phyloP scores from a whole-genome alignment of 2,329 filamentous ascomycete species.

The Ophiostoma australiae region DNA sequence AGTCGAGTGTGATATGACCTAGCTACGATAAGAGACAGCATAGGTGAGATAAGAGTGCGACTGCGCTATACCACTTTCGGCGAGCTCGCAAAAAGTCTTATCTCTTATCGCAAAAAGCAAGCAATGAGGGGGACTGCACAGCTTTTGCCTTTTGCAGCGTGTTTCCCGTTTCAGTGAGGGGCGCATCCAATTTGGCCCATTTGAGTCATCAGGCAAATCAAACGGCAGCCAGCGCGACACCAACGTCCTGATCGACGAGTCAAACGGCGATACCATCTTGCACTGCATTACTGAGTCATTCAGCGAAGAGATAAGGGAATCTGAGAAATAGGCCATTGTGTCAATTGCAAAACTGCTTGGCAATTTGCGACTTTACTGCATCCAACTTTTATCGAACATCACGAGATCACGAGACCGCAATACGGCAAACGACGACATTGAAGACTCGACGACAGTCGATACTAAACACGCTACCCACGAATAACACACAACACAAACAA shows the following conservation, averaged over 20 bases:
- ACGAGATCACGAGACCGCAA: not conserved
- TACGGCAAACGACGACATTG: not conserved
- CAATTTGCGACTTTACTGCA: not conserved
- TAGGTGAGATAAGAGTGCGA: not conserved
- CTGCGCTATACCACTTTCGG: constrained; percentile 17
- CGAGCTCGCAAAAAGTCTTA: constrained; percentile 16
- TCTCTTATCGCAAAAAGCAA: constrained; percentile 20
- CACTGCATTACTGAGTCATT: not conserved
- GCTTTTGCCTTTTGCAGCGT: constrained; percentile 17
- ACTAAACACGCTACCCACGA: not conserved
- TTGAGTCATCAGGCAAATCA: constrained; percentile 19
- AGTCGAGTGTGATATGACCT: not conserved
- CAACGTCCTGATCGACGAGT: not conserved
- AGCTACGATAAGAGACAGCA: not conserved
- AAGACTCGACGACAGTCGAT: not conserved
- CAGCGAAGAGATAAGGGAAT: not conserved
- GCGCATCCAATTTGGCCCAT: not conserved
- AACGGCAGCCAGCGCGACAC: not conserved
- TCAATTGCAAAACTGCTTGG: not conserved
- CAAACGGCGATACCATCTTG: not conserved
- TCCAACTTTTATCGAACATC: not conserved
- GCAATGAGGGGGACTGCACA: constrained; percentile 14
- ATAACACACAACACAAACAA: not conserved
- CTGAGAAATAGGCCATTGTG: not conserved
- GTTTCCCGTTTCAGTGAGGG: constrained; percentile 15